Evolutionary conservation across 768 basidiomycete species (phyloP), one percentile per base, ranked within the genome.

Genomic region (Leccinum ochraceum): DNA sequence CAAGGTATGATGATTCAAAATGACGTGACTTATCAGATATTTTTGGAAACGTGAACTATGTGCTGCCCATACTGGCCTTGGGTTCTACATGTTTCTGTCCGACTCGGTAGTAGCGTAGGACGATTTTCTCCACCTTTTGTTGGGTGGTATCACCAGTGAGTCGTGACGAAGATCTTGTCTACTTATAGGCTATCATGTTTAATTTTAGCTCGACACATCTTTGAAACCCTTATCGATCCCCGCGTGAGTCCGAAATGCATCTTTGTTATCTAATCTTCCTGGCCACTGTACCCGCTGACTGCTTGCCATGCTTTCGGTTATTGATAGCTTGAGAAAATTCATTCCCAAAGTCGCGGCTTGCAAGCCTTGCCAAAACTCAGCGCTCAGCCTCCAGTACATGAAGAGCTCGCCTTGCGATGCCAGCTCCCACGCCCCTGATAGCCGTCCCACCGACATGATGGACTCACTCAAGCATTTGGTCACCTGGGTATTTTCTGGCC

Each of bases 251-350:
- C 42, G 4, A 26, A 56, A 56, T 56, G 22, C 28, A 51, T 16
- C 20, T 17, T 36, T 16, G 24, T 16, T 10, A 24, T 8, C 28
- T 60, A 37, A 54, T 62, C 48, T 39, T 39, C 34, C 16, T 57
- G 56, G 14, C 16, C 16, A 36, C 13, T 42, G 57, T 32, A 53
- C 36, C 63, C 13, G 46, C 61, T 63, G 63, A 64, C 63, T 5
- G 13, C 16, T 26, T 58, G 5, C 34, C 61, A 63, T 56, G 57
- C 54, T 42, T 56, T 54, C 32, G 5, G 39, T 49, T 8, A 16
- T 50, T 26, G 58, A 64, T 54, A 57, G 32, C 57, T 34, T 54
- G 62, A 53, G 54, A 58, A 58, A 63, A 30, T 34, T 10, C 39
- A 44, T 55, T 16, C 14, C 22, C 10, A 52, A 52, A 26, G 14